These are phyloP conservation scores for Daldinia grandis DNA, from an alignment of 495 filamentous ascomycete species.

Conservation along the genomic window DNA sequence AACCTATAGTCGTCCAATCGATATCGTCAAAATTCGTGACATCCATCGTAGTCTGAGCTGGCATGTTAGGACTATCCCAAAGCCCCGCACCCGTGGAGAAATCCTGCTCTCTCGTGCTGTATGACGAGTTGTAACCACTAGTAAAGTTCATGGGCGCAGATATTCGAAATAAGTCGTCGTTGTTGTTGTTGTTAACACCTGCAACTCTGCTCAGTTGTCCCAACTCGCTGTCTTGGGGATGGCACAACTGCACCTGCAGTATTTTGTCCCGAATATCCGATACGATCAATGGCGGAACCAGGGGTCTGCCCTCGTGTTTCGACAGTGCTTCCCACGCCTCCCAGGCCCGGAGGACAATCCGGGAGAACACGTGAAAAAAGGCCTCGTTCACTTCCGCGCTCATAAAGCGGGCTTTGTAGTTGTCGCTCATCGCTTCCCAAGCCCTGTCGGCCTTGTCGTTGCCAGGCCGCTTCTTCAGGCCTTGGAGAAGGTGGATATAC, in stretches of 20 bases:
- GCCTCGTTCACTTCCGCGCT: not conserved
- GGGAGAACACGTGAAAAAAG: not conserved
- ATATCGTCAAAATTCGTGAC: not conserved
- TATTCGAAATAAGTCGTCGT: not conserved
- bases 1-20: not conserved
- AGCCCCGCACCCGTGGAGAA: not conserved
- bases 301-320: not conserved
- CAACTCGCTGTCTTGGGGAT: not conserved
- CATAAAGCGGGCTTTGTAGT: not conserved
- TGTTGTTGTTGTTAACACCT: not conserved
- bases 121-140: not conserved
- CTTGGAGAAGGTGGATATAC: not conserved
- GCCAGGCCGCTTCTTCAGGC: not conserved
- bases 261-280: not conserved
- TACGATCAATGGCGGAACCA: not conserved
- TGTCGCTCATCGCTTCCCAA: not conserved
- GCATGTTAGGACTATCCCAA: not conserved
- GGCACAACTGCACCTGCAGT: not conserved
- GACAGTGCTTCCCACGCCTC: not conserved
- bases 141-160: not conserved
- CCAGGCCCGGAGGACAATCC: not conserved
- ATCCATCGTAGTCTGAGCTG: not conserved
- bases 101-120: not conserved
- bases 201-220: not conserved
- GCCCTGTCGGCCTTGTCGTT: not conserved